Evolutionary conservation across 2,329 filamentous ascomycete species (phyloP).

Genomic region (Penicillium sp.): DNA sequence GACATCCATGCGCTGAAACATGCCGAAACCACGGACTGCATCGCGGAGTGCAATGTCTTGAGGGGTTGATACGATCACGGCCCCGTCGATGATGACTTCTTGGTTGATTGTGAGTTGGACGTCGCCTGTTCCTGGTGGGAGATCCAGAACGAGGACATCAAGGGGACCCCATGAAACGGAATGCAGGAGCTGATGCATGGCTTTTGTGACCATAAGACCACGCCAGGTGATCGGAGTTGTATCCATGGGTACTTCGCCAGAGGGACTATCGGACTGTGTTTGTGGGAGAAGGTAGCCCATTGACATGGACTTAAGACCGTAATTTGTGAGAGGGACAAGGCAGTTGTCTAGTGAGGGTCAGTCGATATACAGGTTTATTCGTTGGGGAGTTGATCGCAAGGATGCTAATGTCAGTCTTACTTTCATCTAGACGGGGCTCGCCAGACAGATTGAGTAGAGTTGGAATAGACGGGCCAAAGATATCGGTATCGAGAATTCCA

Average conservation of each 20-base stretch:
- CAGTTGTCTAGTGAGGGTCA: slow-evolving; percentile 49
- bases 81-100: slow-evolving; percentile 84
- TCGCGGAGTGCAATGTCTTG: slow-evolving; percentile 92
- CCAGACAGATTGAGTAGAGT: slow-evolving; percentile 82
- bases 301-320: slow-evolving; percentile 97
- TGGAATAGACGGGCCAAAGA: slow-evolving; percentile 94
- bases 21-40: slow-evolving; percentile 85
- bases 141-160: slow-evolving; percentile 84
- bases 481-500: slow-evolving; percentile 92
- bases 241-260: slow-evolving; percentile 44
- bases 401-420: slow-evolving; percentile 54
- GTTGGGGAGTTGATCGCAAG: too few relatives aligned
- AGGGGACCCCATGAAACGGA: slow-evolving; percentile 92
- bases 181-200: slow-evolving; percentile 90
- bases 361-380: background rate
- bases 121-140: slow-evolving; percentile 93
- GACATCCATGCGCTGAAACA: slow-evolving; percentile 85
- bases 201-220: slow-evolving; percentile 97
- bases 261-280: slow-evolving; percentile 33
- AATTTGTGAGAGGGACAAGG: slow-evolving; percentile 85
- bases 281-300: slow-evolving; percentile 84
- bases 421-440: slow-evolving; percentile 73
- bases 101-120: slow-evolving; percentile 97
- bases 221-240: slow-evolving; percentile 87
- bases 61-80: slow-evolving; percentile 85